These are phyloP conservation scores for Gracilariopsis chorda DNA, from an alignment of 23 red algal species.

Conservation along the genomic window DNA sequence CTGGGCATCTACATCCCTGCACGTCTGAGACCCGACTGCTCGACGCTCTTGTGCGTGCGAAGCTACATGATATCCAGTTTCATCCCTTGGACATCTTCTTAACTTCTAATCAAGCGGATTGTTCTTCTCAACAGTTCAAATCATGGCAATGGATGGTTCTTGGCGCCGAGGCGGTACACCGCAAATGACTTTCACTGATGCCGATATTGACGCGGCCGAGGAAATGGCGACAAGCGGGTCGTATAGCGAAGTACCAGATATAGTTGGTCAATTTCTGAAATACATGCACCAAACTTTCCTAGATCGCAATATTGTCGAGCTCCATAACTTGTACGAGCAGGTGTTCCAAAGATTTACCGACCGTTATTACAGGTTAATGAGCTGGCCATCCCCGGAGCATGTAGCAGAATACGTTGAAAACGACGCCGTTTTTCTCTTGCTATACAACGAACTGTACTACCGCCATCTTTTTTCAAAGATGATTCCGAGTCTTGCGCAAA, in stretches of 20 bases:
- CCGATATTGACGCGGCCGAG: conserved; percentile 59
- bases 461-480: conserved; percentile 86
- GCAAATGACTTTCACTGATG: conserved; percentile 59
- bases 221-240: neutral
- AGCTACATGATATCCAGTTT: no score
- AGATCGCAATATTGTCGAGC: conserved; percentile 67
- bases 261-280: conserved; percentile 65
- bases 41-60: no score
- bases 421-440: conserved; percentile 73
- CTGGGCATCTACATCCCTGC: no score
- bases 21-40: no score
- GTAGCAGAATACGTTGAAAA: conserved; percentile 53
- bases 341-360: conserved; percentile 75
- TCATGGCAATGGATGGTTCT: conserved; percentile 18
- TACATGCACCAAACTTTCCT: conserved; percentile 67
- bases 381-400: conserved; percentile 65
- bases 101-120: no score
- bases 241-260: conserved; percentile 57
- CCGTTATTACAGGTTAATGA: conserved; percentile 65
- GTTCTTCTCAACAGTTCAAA: neutral
- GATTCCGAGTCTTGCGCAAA: conserved; percentile 71
- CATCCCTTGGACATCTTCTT: no score
- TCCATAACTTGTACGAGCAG: conserved; percentile 92
- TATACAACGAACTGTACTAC: conserved; percentile 96
- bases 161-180: conserved; percentile 63